Base-by-base conservation (phyloP, 2,329 filamentous ascomycete genomes). In the Hansfordia pulvinata region DNA sequence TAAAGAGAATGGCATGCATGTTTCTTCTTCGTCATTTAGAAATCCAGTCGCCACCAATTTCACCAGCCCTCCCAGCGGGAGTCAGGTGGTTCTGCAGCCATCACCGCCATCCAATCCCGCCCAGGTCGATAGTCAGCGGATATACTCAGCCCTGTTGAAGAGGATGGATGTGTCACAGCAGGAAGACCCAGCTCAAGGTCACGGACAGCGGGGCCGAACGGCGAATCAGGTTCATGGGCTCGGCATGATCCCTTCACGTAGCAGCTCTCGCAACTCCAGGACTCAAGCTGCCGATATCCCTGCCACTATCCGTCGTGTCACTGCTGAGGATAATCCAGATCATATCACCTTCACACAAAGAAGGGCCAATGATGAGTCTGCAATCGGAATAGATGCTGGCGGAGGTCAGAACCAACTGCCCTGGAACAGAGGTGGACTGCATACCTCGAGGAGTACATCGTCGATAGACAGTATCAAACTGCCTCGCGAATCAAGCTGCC, bases 131-230 rank as follows among this genome's bases (percentile, higher is more conserved):
- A 72, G 67, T 31, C 60, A 71, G 20, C 60, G 64, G 19, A 59
- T 79, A 3, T 78, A 75, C 39, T 70, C 69, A 5, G 74, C 72
- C 2, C 50, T 80, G n/a, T 68, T 78, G 50, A 66, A 66, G 33
- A 56, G 60, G 18, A 46, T 71, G 21, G 47, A 57, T 8, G 55
- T 61, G 8, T 54, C 52, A 4, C 26, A 35, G n/a, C 35, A 33
- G 1, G 25, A 38, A 10, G 30, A 19, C n/a, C n/a, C n/a, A n/a
- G n/a, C n/a, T n/a, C n/a, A n/a, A n/a, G n/a, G n/a, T n/a, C n/a
- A n/a, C n/a, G n/a, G n/a, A n/a, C n/a, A n/a, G n/a, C n/a, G n/a
- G n/a, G n/a, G n/a, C n/a, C n/a, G n/a, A n/a, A n/a, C n/a, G n/a
- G n/a, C n/a, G n/a, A n/a, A n/a, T n/a, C n/a, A n/a, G n/a, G n/a